Conservation (phyloP, 129 eudicot species). For the Sambucus nigra region DNA sequence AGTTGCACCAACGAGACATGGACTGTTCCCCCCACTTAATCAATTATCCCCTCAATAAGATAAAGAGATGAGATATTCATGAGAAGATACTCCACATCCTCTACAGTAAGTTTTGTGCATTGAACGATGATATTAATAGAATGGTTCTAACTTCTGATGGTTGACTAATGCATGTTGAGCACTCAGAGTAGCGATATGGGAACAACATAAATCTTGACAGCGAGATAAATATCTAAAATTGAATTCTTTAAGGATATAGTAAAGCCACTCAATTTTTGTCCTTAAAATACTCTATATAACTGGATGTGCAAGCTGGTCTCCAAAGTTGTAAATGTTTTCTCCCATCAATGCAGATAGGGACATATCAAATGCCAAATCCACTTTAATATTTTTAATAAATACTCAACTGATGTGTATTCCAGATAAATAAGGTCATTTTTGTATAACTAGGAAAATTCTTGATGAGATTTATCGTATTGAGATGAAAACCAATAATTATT, state of each 20-base stretch:
- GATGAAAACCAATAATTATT: too few relatives aligned
- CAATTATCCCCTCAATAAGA: slow-evolving; percentile 89
- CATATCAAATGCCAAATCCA: too few relatives aligned
- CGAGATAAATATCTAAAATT: slow-evolving; percentile 73
- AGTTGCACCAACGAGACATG: slow-evolving; percentile 97
- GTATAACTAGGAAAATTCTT: too few relatives aligned
- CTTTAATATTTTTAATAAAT: too few relatives aligned
- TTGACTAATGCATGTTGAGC: slow-evolving; percentile 83
- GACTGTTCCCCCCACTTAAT: slow-evolving; percentile 88
- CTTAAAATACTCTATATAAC: slow-evolving; percentile 65
- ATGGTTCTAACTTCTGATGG: slow-evolving; percentile 83
- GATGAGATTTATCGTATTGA: too few relatives aligned
- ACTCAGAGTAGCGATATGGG: slow-evolving; percentile 56
- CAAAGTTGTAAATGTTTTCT: too few relatives aligned
- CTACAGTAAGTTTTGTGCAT: slow-evolving; percentile 66
- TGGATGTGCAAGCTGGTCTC: too few relatives aligned
- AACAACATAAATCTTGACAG: slow-evolving; percentile 70
- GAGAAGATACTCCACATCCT: slow-evolving; percentile 76
- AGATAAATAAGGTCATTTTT: too few relatives aligned
- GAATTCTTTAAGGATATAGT: slow-evolving; percentile 76
- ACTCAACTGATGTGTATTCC: too few relatives aligned
- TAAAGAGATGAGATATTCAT: slow-evolving; percentile 95
- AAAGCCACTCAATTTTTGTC: slow-evolving; percentile 84
- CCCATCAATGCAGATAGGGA: too few relatives aligned
- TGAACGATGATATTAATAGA: slow-evolving; percentile 71